Conservation (phyloP, 2,329 filamentous ascomycete genomes). For the Aurifilum marmelostoma region DNA sequence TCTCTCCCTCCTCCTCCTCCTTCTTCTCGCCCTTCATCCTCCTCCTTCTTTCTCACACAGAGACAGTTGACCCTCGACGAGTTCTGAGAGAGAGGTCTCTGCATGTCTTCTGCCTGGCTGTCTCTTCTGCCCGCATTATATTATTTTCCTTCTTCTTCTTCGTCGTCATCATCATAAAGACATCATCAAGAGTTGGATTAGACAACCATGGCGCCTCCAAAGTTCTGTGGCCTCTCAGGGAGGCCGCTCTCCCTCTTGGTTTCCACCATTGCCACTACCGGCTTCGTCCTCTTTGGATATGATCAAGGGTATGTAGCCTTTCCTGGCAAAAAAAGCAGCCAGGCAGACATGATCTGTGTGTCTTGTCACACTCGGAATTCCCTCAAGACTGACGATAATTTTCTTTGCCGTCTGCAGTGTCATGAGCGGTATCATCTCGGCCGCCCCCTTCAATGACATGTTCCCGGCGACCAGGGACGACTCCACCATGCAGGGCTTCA, state of each 20-base stretch:
- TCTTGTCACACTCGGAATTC: too few relatives aligned
- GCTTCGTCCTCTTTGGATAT: slow-evolving; percentile 64
- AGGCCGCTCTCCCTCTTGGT: slow-evolving; percentile 58
- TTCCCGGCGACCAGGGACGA: slow-evolving; percentile 49
- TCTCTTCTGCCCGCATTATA: neutral
- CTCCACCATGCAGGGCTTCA: slow-evolving; percentile 51
- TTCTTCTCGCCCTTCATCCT: neutral
- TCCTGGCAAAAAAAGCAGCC: too few relatives aligned
- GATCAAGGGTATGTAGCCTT: slow-evolving; percentile 51
- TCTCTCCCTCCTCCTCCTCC: neutral
- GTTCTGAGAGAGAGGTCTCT: neutral
- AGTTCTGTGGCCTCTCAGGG: slow-evolving; percentile 63
- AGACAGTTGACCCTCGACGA: neutral
- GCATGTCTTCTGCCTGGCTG: neutral
- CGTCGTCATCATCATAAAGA: neutral
- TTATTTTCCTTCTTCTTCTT: too few relatives aligned
- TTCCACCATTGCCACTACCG: slow-evolving; percentile 66
- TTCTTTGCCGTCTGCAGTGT: slow-evolving; percentile 38
- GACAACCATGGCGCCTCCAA: slow-evolving; percentile 43
- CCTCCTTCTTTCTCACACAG: neutral
- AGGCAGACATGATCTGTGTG: neutral
- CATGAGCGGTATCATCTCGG: slow-evolving; percentile 58
- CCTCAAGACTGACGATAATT: slow-evolving; percentile 22
- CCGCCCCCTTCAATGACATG: slow-evolving; percentile 51
- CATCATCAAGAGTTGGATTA: neutral